Evolutionary conservation across 768 basidiomycete genomes (phyloP), one percentile per base, ranked within the genome.

Genomic region (Panaeolus cyanescens): DNA sequence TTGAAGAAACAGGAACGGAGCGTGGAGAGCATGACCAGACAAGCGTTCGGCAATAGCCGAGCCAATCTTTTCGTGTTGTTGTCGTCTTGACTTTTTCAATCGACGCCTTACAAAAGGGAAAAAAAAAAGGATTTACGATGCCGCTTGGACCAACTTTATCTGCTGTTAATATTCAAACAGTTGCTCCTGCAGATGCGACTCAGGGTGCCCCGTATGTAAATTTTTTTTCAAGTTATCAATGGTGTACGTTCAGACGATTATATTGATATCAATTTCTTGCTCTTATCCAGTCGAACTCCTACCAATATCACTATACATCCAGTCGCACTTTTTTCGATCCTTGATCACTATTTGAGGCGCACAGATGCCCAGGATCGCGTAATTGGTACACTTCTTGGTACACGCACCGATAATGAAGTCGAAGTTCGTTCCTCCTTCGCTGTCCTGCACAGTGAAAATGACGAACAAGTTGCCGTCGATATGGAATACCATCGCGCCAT

Each of bases 401-500:
- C 84, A 56, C 87, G 96, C 64, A 85, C 83, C 30, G 83, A 82
- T 53, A 80, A 81, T 55, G 81, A 86, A 60, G 78, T 99, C 63
- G 90, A 93, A 66, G 87, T 97, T 64, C 84, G 87, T 59, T 90
- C 88, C 55, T 86, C 92, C 13, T 99, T 97, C 71, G 95, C 94
- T 19, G 94, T 98, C 31, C 83, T 96, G 42, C 95, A 99, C 74
- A 91, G 88, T 70, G 93, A 96, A 78, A 93, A 91, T 30, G 88
- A 87, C 71, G 93, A 96, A 70, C 93, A 95, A 76, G 93, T 96
- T 40, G 94, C 93, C 4, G 92, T 99, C 62, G 96, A 99, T 72
- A 94, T 95, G 88, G 95, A 96, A 55, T 97, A 98, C 76, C 95
- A 96, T 72, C 87, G 89, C 65, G 85, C 88, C 39, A 94, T 98